phyloP scores from a whole-genome alignment of 2,329 filamentous ascomycete species.

The Chaetomium sp. region DNA sequence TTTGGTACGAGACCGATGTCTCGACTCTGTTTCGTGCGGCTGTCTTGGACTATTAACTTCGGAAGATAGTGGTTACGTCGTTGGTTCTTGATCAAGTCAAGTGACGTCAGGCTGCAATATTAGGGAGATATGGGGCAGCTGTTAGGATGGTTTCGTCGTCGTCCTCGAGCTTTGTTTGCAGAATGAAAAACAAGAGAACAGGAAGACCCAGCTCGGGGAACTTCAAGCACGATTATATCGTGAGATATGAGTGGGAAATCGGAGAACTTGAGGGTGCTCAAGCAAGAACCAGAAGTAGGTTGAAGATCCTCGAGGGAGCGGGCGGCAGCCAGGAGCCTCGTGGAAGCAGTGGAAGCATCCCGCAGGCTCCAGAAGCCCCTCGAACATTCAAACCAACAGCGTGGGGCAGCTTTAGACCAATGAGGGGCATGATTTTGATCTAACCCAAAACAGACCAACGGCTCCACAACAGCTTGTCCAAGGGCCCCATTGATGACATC shows the following conservation, averaged over 20 bases:
- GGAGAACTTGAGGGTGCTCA: slow-evolving; percentile 3
- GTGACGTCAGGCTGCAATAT: slow-evolving; percentile 23
- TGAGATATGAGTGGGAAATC: neutral
- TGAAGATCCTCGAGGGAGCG: neutral
- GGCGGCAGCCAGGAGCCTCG: slow-evolving; percentile 4
- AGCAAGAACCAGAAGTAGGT: slow-evolving; percentile 7
- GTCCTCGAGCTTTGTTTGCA: neutral
- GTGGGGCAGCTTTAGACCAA: slow-evolving; percentile 15
- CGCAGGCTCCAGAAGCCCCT: slow-evolving; percentile 19
- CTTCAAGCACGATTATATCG: slow-evolving; percentile 3
- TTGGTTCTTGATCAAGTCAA: neutral
- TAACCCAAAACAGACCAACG: slow-evolving; percentile 1
- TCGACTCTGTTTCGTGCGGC: slow-evolving; percentile 10
- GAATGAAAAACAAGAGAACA: slow-evolving; percentile 5
- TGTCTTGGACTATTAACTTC: slow-evolving; percentile 5
- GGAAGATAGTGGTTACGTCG: neutral
- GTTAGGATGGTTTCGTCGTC: neutral
- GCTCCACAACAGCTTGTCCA: neutral
- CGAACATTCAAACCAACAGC: slow-evolving; percentile 17
- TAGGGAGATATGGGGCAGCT: neutral
- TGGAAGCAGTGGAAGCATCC: slow-evolving; percentile 6
- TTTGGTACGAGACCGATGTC: slow-evolving; percentile 17
- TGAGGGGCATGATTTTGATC: slow-evolving; percentile 2
- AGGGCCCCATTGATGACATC: neutral
- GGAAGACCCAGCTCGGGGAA: neutral